Evolutionary conservation across 257 asterid species (phyloP).

Genomic region (Solanum pinnatisectum): DNA sequence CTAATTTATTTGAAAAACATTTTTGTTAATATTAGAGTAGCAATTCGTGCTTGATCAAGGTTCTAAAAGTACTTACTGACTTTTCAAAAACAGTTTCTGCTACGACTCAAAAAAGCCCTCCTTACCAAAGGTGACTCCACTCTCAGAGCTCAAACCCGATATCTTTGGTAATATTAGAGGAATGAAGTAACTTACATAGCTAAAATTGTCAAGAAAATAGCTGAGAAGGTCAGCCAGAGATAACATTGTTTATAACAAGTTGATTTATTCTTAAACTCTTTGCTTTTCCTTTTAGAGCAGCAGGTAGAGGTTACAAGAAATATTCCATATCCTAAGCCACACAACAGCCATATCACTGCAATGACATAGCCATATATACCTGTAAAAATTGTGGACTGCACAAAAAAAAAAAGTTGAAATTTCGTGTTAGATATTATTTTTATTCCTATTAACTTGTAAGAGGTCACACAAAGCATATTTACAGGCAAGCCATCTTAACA

Average conservation of each 20-base stretch:
- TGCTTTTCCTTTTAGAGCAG: constrained; percentile 16
- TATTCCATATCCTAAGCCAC: constrained; percentile 56
- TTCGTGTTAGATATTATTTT: background rate
- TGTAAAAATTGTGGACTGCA: constrained; percentile 70
- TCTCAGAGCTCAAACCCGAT: background rate
- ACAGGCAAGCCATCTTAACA: background rate
- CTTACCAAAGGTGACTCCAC: background rate
- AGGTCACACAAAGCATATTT: background rate
- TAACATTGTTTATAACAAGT: constrained; percentile 20
- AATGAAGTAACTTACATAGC: constrained; percentile 38
- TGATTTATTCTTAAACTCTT: constrained; percentile 26
- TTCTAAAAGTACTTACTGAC: background rate
- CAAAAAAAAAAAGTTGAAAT: background rate
- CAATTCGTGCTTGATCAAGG: background rate
- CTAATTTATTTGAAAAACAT: too few species aligned
- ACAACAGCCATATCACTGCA: constrained; percentile 47
- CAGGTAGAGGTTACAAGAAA: constrained; percentile 17
- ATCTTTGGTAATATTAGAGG: background rate
- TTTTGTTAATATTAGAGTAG: background rate
- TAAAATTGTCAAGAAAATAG: constrained; percentile 42
- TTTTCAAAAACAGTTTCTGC: background rate
- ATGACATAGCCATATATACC: constrained; percentile 65
- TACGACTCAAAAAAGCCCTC: background rate
- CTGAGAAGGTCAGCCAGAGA: constrained; percentile 35
- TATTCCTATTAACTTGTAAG: background rate